Evolutionary conservation across 257 asterid genomes (phyloP), one percentile per base, ranked within the genome.

Genomic region (Jasminum sambac): DNA sequence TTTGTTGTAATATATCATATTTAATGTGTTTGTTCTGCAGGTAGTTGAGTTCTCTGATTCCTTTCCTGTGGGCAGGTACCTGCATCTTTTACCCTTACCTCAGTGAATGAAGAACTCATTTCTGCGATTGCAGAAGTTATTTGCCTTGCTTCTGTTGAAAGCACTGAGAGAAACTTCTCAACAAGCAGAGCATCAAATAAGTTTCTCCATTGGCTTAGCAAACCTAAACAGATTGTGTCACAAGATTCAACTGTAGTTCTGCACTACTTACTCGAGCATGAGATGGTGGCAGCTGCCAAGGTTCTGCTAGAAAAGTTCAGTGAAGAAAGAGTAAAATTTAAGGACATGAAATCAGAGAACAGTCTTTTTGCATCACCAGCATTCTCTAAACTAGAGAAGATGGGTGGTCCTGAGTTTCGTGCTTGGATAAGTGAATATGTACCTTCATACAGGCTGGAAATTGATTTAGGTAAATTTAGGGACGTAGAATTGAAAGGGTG

Each of bases 41-140:
- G 96, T 88, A 85, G 79, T 73, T 83, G 81, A 82, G 88, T 93
- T 86, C 82, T 92, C 88, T 90, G 89, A 74, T 90, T 85, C 87
- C 21, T 92, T 90, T 92, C 86, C 85, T 82, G 66, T 87, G 95
- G 48, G 90, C 98, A 93, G 98, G 97, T 93, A 87, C 88, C 96
- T 75, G 79, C 84, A 66, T 63, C 79, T 80, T 80, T 90, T 72
- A 70, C 77, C 77, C 85, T 93, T 76, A 78, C 80, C 74, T 86
- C 98, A 2, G 67, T 89, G 23, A 89, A 89, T 72, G 87, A 85
- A 71, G 75, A 26, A 42, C 72, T 84, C 70, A 80, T 93, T 77
- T 77, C 96, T 40, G 86, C 77, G 26, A 86, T 93, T 71, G 96
- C 87, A 55, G 97, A 93, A 81, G 98, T 90, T 72, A 64, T 90